These are phyloP conservation scores for Fusarium goolgardi DNA, from an alignment of 2,329 filamentous ascomycete genomes.

Conservation along the genomic window DNA sequence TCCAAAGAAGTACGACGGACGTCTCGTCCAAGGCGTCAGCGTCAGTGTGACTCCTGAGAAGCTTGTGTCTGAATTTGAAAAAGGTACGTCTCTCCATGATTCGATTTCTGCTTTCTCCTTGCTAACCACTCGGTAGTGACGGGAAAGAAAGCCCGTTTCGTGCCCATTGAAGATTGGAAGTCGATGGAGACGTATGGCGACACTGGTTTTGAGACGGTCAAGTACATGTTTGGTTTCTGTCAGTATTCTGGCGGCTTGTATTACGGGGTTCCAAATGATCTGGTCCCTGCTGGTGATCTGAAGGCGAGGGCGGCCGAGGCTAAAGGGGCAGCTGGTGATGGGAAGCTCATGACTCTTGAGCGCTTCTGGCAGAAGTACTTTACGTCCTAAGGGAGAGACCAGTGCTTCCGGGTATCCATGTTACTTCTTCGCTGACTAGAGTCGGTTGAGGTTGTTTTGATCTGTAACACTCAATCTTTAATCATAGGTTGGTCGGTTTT, in stretches of 20 bases:
- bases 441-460: not conserved
- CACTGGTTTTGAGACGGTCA: constrained; percentile 51
- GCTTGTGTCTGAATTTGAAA: constrained; percentile 50
- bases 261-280: constrained; percentile 48
- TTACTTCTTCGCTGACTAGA: not conserved
- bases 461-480: not conserved
- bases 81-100: constrained; percentile 31
- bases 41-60: constrained; percentile 48
- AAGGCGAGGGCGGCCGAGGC: constrained; percentile 48
- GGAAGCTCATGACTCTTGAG: constrained; percentile 43
- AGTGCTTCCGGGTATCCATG: too few species aligned
- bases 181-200: constrained; percentile 50
- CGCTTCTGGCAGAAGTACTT: constrained; percentile 45
- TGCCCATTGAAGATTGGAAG: constrained; percentile 50
- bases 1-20: constrained; percentile 53
- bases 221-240: constrained; percentile 53
- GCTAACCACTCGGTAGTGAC: constrained; percentile 43
- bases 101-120: not conserved
- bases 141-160: constrained; percentile 49
- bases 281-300: constrained; percentile 43
- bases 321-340: constrained; percentile 39
- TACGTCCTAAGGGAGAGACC: constrained; percentile 11
- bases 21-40: constrained; percentile 54
- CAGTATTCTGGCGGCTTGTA: constrained; percentile 51
- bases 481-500: not conserved